Evolutionary conservation across 179 eudicot genomes (phyloP), one percentile per base, ranked within the genome.

Genomic region (Kewa caespitosa): DNA sequence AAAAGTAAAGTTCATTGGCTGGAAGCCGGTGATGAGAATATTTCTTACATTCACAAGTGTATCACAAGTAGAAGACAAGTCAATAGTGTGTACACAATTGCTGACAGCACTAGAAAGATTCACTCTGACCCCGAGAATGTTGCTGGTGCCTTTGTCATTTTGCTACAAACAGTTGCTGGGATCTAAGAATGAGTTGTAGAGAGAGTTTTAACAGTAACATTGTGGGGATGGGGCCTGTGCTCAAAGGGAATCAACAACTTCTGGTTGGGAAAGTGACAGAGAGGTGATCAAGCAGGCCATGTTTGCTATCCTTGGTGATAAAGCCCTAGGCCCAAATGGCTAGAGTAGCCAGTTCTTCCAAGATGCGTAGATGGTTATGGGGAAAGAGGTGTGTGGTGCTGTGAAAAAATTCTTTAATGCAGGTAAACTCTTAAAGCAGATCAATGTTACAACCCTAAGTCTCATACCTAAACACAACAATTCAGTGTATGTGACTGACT

Each of bases 271-370:
- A 8, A 0, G 2, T 41, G 2, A 31, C 3, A 12, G 76, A 73
- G 22, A n/a, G 57, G 8, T 37, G 28, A 27, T n/a, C n/a, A n/a
- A n/a, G n/a, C 14, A 39, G 4, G 54, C 67, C 2, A 22, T 73
- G 3, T 59, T 37, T 4, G 3, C 5, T 17, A 36, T 57, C 34
- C 64, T 36, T 6, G 37, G 43, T 6, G 34, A 27, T 10, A 73
- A 73, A n/a, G 67, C 67, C 12, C 76, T 67, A 30, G 54, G 76
- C 50, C 67, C 76, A 0, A 54, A 73, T 38, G 67, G 67, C 6
- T 73, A 31, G 27, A 23, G 27, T 14, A 32, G 52, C 10, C 20
- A 31, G 5, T 59, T 60, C 32, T 36, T 57, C 27, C 59, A 60
- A 13, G 59, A 73, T 11, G 3, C 37, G 1, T 73, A 67, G 76